Percentiles rank a stretch among this genome's conserved stretches.
phyloP scores from a whole-genome alignment of 2,329 filamentous ascomycete genomes.

The Corinectria fuckeliana region DNA sequence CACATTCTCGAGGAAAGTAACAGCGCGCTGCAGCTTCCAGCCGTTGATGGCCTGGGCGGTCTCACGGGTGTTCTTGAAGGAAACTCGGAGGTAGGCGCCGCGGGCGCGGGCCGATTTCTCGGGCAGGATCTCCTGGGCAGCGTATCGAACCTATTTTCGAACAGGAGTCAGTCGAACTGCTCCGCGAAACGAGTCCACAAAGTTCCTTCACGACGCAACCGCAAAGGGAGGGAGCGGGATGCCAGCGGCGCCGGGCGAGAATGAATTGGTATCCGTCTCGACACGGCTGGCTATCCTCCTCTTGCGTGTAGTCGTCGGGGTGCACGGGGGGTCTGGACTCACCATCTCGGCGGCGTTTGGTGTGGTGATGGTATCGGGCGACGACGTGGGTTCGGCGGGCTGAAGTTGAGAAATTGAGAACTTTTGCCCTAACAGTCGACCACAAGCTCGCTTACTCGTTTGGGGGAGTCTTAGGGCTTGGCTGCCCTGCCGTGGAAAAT shows the following conservation, averaged over 20 bases:
- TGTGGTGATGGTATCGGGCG: slow-evolving; percentile 61
- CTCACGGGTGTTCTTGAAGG: slow-evolving; percentile 99
- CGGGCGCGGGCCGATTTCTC: slow-evolving; percentile 96
- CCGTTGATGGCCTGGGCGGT: slow-evolving; percentile 99
- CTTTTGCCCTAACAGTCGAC: slow-evolving; percentile 50
- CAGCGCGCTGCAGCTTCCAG: slow-evolving; percentile 95
- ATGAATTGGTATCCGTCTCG: slow-evolving; percentile 4
- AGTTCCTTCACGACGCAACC: slow-evolving; percentile 1
- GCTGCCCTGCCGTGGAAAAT: slow-evolving; percentile 43
- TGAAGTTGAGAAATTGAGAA: slow-evolving; percentile 57
- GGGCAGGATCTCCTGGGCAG: slow-evolving; percentile 83
- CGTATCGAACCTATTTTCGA: slow-evolving; percentile 83
- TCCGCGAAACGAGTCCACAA: neutral
- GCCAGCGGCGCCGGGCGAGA: neutral
- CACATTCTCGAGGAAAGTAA: slow-evolving; percentile 98
- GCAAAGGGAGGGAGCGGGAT: neutral
- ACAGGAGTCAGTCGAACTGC: slow-evolving; percentile 33
- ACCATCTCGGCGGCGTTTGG: slow-evolving; percentile 64
- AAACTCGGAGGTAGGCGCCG: slow-evolving; percentile 98
- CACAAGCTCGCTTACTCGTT: slow-evolving; percentile 55
- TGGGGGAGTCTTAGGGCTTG: slow-evolving; percentile 48
- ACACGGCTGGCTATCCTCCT: slow-evolving; percentile 26
- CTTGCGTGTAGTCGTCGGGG: slow-evolving; percentile 24
- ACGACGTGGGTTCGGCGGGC: slow-evolving; percentile 55
- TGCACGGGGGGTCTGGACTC: slow-evolving; percentile 44